Conservation (phyloP, 148 eudicot genomes). For the Polygonum aviculare region DNA sequence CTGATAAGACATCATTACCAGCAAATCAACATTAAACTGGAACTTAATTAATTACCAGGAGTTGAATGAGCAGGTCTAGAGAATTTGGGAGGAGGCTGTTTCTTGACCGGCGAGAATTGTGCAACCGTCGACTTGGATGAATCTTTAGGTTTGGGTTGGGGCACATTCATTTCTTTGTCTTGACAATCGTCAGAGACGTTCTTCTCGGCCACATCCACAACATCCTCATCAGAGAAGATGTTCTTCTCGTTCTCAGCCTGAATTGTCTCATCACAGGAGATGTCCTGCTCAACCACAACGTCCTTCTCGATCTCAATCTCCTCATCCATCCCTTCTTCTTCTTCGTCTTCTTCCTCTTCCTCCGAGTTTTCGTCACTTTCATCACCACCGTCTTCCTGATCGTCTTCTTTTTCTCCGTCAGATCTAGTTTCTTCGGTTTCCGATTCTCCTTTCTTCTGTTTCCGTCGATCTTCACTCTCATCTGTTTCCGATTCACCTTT, state of each 20-base stretch:
- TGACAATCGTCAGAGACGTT: neutral
- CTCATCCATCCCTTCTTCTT: slow-evolving; percentile 1
- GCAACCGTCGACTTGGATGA: neutral
- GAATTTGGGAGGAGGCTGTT: slow-evolving; percentile 5
- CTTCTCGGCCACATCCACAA: neutral
- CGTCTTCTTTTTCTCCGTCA: neutral
- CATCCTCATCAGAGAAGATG: slow-evolving; percentile 2
- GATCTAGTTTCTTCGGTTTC: neutral
- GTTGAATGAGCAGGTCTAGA: neutral
- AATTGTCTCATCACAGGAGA: neutral
- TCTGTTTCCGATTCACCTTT: slow-evolving; percentile 5
- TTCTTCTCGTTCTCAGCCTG: neutral
- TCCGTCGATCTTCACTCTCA: no score
- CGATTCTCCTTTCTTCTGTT: slow-evolving; percentile 14
- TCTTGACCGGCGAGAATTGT: slow-evolving; percentile 8
- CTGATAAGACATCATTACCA: neutral
- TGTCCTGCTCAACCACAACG: neutral
- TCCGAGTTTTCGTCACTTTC: neutral
- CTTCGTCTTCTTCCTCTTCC: slow-evolving; percentile 7
- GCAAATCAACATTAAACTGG: neutral
- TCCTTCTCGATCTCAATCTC: neutral
- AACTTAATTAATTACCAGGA: neutral
- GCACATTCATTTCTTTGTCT: slow-evolving; percentile 1
- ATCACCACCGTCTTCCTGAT: neutral
- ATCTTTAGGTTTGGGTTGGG: neutral